Conservation (phyloP, 2,329 filamentous ascomycete genomes). For the Calycina marina region DNA sequence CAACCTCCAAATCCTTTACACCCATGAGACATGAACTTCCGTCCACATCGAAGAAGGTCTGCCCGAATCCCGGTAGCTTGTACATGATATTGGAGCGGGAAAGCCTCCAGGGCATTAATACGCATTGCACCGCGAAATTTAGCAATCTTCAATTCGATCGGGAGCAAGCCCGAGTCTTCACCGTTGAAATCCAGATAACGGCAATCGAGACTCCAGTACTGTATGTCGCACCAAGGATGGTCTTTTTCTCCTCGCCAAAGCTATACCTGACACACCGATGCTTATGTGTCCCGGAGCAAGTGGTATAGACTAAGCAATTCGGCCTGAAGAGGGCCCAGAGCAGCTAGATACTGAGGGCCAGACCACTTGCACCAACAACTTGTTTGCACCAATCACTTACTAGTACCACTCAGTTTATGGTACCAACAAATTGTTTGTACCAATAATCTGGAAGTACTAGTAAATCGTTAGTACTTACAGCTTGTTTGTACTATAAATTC, state of each 20-base stretch:
- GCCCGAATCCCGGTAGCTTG: conserved; percentile 10
- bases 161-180: conserved; percentile 15
- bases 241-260: conserved; percentile 11
- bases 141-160: conserved; percentile 11
- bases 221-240: conserved; percentile 1
- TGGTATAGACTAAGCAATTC: conserved; percentile 19
- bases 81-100: conserved; percentile 20
- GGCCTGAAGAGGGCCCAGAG: conserved; percentile 25
- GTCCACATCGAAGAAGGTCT: conserved; percentile 17
- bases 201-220: conserved; percentile 7
- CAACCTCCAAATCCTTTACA: too few relatives aligned
- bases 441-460: too few relatives aligned
- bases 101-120: conserved; percentile 20
- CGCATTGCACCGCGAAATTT: conserved; percentile 9
- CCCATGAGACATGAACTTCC: conserved; percentile 19
- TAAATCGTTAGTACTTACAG: too few relatives aligned
- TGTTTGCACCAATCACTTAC: too few relatives aligned
- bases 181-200: conserved; percentile 17
- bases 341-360: too few relatives aligned
- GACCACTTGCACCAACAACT: too few relatives aligned
- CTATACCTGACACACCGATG: conserved; percentile 13
- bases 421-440: too few relatives aligned
- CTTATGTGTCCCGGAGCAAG: conserved; percentile 9
- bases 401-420: too few relatives aligned
- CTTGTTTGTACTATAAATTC: too few relatives aligned